phyloP scores from a whole-genome alignment of 148 eudicot species.

The Amaranthus hypochondriacus region DNA sequence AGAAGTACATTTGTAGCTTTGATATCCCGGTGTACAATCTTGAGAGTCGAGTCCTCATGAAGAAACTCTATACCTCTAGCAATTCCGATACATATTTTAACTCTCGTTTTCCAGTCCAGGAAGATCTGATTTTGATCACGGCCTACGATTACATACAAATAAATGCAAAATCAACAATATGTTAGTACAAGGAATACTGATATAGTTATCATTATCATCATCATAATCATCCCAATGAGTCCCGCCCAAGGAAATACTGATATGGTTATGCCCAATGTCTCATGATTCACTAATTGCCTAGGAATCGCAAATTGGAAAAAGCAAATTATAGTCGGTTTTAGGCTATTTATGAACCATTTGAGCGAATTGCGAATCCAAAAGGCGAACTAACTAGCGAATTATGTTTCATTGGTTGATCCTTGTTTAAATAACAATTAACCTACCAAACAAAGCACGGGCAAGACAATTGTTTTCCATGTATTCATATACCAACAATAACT shows the following conservation, averaged over 20 bases:
- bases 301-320: too few relatives aligned
- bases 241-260: too few relatives aligned
- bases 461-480: constrained; percentile 44
- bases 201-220: too few relatives aligned
- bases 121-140: constrained; percentile 11
- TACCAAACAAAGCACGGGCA: constrained; percentile 35
- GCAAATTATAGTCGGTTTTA: too few relatives aligned
- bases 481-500: constrained; percentile 34
- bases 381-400: too few relatives aligned
- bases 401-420: not conserved
- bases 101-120: constrained; percentile 31
- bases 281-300: too few relatives aligned
- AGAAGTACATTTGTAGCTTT: constrained; percentile 32
- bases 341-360: too few relatives aligned
- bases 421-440: not conserved
- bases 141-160: constrained; percentile 16
- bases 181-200: not conserved
- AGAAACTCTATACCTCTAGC: constrained; percentile 33
- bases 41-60: constrained; percentile 31
- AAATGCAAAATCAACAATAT: constrained; percentile 7
- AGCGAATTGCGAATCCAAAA: too few relatives aligned
- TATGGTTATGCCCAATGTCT: too few relatives aligned
- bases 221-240: too few relatives aligned
- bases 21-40: constrained; percentile 35
- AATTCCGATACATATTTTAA: constrained; percentile 29